Base-by-base conservation (phyloP, 345 rosid species). In the Ceriops zippeliana region DNA sequence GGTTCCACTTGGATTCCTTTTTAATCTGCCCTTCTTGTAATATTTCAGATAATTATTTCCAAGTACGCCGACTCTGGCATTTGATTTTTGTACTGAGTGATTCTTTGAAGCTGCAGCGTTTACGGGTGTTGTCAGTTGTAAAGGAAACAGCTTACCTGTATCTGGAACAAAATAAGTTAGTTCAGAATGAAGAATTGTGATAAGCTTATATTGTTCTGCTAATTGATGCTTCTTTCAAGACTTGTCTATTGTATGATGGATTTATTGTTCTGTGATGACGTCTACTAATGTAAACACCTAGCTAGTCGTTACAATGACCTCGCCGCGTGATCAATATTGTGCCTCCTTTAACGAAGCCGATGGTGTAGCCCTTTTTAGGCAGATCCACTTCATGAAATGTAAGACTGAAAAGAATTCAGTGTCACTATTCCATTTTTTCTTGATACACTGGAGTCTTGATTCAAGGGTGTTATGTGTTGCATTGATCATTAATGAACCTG, bases 81-180 rank as follows among this genome's bases (percentile, higher is more conserved):
- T 71, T 61, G 62, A 69, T 58, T 37, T 72, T 77, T 81, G 71
- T 70, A 67, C 20, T 69, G 72, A 61, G 71, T 67, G 67, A 77
- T 79, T 79, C 80, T 77, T 83, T 83, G 66, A 65, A 73, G 72
- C 73, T 77, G 73, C 77, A 80, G 75, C 66, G 65, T 63, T 72
- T 66, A 70, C 75, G 57, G 52, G 16, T 68, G 62, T 27, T 79
- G 67, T 71, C 76, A 67, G 61, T 74, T 66, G 56, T 63, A 63
- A 61, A 69, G 56, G 31, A 53, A 46, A 22, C 59, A 37, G 66
- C 59, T 60, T 68, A 64, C 62, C 37, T 62, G 71, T 66, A 72
- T 64, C 73, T 52, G 72, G 37, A 13, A 8, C 71, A 58, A 62
- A 66, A 75, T 63, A 59, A 67, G 75, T 66, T 75, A 10, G 57